Evolutionary conservation across 2,329 filamentous ascomycete species (phyloP).

Genomic region (Apiospora phragmitis): DNA sequence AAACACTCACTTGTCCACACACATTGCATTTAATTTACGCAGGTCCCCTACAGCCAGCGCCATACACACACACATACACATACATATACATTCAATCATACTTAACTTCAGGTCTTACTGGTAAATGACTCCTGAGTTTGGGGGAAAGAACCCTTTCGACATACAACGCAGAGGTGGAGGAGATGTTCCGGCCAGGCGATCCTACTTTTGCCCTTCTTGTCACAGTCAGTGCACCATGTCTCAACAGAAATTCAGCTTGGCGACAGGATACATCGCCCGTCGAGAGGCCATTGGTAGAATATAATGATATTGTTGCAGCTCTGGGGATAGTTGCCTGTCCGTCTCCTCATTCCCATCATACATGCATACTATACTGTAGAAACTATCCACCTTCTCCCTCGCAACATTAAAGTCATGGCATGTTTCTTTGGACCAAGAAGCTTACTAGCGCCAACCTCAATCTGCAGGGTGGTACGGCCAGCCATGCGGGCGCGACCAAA

Average conservation of each 20-base stretch:
- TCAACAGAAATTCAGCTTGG: not conserved
- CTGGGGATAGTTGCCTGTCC: not conserved
- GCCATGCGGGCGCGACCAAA: not conserved
- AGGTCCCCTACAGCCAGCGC: not conserved
- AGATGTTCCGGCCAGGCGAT: not conserved
- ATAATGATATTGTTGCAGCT: not conserved
- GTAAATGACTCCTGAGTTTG: not conserved
- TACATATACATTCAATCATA: not conserved
- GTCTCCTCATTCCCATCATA: not conserved
- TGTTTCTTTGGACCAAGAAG: not conserved
- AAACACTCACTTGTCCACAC: not conserved
- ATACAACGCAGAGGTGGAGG: not conserved
- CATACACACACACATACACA: not conserved
- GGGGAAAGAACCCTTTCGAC: not conserved
- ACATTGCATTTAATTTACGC: not conserved
- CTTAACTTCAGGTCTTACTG: not conserved
- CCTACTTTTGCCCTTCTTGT: not conserved
- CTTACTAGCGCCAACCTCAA: not conserved
- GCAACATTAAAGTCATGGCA: not conserved
- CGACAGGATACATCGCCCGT: not conserved
- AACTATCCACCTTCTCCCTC: not conserved
- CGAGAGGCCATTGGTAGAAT: not conserved
- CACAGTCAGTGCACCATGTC: not conserved
- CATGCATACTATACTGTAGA: not conserved
- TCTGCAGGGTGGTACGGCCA: not conserved